phyloP scores from a whole-genome alignment of 2,329 filamentous ascomycete genomes.

The Beauveria asiatica region DNA sequence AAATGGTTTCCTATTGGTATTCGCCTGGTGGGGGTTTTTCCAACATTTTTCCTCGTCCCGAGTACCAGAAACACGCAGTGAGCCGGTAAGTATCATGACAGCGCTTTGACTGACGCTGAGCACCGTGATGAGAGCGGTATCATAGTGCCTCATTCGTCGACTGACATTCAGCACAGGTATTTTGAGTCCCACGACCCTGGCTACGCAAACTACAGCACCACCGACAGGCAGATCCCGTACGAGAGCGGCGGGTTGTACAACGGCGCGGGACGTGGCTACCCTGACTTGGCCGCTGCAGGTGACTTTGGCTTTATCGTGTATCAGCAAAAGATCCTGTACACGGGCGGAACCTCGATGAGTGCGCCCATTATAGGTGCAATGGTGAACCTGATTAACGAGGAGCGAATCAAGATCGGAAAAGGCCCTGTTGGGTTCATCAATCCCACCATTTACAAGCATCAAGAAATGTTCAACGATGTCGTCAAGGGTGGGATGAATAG shows the following conservation, averaged over 20 bases:
- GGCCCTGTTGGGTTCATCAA: slow-evolving; percentile 26
- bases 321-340: slow-evolving; percentile 15
- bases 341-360: slow-evolving; percentile 12
- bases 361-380: slow-evolving; percentile 14
- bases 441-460: slow-evolving; percentile 10
- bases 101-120: too few species aligned
- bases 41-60: slow-evolving; percentile 37
- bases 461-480: slow-evolving; percentile 10
- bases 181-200: slow-evolving; percentile 28
- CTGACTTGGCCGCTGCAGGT: slow-evolving; percentile 34
- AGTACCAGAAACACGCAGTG: slow-evolving; percentile 36
- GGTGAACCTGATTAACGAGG: slow-evolving; percentile 14
- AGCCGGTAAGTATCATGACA: slow-evolving; percentile 18
- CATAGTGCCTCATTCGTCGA: too few species aligned
- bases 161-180: slow-evolving; percentile 14
- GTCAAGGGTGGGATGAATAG: slow-evolving; percentile 6
- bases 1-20: slow-evolving; percentile 38
- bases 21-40: slow-evolving; percentile 16
- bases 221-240: slow-evolving; percentile 26
- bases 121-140: too few species aligned
- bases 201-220: slow-evolving; percentile 24
- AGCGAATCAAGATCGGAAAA: slow-evolving; percentile 23
- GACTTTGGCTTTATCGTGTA: slow-evolving; percentile 34
- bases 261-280: slow-evolving; percentile 32
- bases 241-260: slow-evolving; percentile 27